Evolutionary conservation across 169 alveolate species (phyloP).

Genomic region (Cryptosporidium meleagridis): DNA sequence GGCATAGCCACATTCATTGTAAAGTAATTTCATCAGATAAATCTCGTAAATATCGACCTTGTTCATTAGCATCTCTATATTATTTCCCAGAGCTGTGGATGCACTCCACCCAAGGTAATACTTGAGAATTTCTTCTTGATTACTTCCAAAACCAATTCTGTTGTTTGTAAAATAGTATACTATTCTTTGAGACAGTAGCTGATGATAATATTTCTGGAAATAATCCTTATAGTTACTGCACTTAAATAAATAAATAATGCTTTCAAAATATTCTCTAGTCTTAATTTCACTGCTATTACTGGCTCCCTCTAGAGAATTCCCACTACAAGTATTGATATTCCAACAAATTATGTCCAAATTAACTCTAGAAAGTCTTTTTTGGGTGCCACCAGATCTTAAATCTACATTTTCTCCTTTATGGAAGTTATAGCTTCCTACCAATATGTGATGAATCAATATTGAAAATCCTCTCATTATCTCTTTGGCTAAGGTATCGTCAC

Average conservation of each 20-base stretch:
- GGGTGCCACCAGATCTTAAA: neutral
- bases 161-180: neutral
- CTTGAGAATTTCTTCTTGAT: neutral
- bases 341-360: conserved; percentile 47
- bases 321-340: neutral
- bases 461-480: conserved; percentile 42
- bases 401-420: neutral
- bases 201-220: conserved; percentile 25
- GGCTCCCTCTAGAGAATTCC: neutral
- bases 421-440: neutral
- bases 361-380: conserved; percentile 4
- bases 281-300: neutral
- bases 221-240: conserved; percentile 41
- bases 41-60: conserved; percentile 21
- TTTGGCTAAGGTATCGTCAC: conserved; percentile 12
- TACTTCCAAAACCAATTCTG: conserved; percentile 30
- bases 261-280: conserved; percentile 17
- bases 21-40: conserved; percentile 36
- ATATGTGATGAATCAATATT: conserved; percentile 30
- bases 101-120: neutral
- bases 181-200: conserved; percentile 25
- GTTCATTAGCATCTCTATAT: conserved; percentile 22
- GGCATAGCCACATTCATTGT: conserved; percentile 64
- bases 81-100: neutral
- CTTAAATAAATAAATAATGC: conserved; percentile 21